Percentiles rank a stretch among this genome's conserved stretches.
Evolutionary conservation across 2,329 filamentous ascomycete species (phyloP).

Genomic region (Sporothrix sp.): DNA sequence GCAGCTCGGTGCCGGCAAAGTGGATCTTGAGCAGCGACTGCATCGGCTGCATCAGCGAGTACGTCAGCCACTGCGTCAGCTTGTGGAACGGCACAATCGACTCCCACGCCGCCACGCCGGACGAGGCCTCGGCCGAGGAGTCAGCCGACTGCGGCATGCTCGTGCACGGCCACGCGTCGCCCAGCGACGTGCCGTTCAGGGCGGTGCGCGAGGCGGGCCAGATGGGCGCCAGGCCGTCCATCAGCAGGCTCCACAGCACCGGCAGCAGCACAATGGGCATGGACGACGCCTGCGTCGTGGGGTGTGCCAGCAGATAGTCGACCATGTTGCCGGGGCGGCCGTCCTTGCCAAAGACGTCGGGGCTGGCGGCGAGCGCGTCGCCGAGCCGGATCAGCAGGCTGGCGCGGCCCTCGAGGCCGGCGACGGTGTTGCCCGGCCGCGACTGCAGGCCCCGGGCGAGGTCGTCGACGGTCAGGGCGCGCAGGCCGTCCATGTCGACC

Average conservation of each 20-base stretch:
- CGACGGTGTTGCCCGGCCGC: conserved; percentile 66
- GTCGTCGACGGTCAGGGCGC: conserved; percentile 60
- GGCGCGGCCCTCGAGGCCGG: conserved; percentile 76
- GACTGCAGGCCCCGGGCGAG: conserved; percentile 81
- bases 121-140: conserved; percentile 20
- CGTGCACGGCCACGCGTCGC: conserved; percentile 88
- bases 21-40: conserved; percentile 40
- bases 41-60: conserved; percentile 68
- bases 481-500: conserved; percentile 76
- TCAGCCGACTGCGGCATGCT: conserved; percentile 54
- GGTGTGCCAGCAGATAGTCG: conserved; percentile 87
- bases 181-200: conserved; percentile 77
- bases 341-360: conserved; percentile 74
- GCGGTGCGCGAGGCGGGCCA: conserved; percentile 83
- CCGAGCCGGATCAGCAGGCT: conserved; percentile 67
- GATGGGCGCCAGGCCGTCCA: conserved; percentile 75
- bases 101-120: conserved; percentile 56
- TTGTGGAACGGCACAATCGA: conserved; percentile 61
- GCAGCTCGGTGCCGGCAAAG: conserved; percentile 56
- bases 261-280: conserved; percentile 79
- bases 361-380: conserved; percentile 62
- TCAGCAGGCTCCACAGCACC: conserved; percentile 82
- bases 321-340: conserved; percentile 90
- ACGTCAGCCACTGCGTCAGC: conserved; percentile 87
- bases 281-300: conserved; percentile 78